Evolutionary conservation across 495 filamentous ascomycete genomes (phyloP).

Genomic region (Aspergillus heteromorphus): DNA sequence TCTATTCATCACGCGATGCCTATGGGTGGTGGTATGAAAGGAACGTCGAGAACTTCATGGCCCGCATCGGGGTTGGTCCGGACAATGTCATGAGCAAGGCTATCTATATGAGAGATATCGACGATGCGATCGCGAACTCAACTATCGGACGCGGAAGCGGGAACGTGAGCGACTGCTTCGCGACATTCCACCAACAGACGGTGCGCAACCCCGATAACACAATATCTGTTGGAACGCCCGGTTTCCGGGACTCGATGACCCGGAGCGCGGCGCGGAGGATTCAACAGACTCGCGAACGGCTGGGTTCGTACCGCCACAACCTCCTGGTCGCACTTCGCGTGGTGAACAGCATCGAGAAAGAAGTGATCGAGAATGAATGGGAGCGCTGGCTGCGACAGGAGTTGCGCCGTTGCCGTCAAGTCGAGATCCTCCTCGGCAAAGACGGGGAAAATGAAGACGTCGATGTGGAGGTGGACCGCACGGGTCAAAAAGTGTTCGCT

Average conservation of each 20-base stretch:
- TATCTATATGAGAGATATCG: conserved; percentile 77
- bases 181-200: conserved; percentile 40
- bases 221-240: conserved; percentile 27
- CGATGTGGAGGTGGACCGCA: conserved; percentile 18
- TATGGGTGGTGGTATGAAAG: conserved; percentile 83
- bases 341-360: conserved; percentile 80
- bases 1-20: conserved; percentile 61
- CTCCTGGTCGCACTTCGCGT: conserved; percentile 85
- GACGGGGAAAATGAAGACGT: conserved; percentile 22
- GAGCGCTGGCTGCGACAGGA: conserved; percentile 83
- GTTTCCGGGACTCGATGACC: conserved; percentile 39
- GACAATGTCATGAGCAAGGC: conserved; percentile 76
- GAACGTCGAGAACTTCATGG: conserved; percentile 72
- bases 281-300: conserved; percentile 68
- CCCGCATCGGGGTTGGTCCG: conserved; percentile 68
- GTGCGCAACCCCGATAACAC: conserved; percentile 27
- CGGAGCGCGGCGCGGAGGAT: conserved; percentile 61
- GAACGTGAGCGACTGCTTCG: conserved; percentile 38
- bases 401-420: conserved; percentile 58
- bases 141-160: conserved; percentile 31
- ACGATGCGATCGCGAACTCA: conserved; percentile 54
- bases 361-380: conserved; percentile 81
- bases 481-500: conserved; percentile 26
- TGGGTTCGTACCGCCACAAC: conserved; percentile 86
- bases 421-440: conserved; percentile 46